These are phyloP conservation scores for Suillus weaverae DNA, from an alignment of 768 basidiomycete genomes.

Conservation along the genomic window DNA sequence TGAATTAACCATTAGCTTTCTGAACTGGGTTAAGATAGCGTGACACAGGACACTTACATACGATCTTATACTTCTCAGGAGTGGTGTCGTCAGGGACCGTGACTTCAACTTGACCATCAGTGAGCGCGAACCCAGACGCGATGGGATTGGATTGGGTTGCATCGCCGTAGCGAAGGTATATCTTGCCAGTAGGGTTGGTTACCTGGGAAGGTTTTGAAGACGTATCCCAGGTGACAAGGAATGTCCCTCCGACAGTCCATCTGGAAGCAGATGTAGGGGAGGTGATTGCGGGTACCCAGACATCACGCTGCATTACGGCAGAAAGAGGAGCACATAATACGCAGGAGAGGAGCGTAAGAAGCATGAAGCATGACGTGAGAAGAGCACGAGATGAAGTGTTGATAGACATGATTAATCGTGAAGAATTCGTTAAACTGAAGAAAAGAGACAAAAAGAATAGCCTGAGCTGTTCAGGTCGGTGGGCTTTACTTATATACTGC, in stretches of 20 bases:
- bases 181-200: constrained; percentile 45
- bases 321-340: constrained; percentile 31
- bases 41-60: constrained; percentile 37
- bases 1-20: constrained; percentile 19
- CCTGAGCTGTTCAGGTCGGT: not conserved
- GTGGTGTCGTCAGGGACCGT: constrained; percentile 38
- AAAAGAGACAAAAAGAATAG: not conserved
- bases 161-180: constrained; percentile 41
- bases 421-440: constrained; percentile 9
- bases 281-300: constrained; percentile 46
- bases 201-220: constrained; percentile 44
- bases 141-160: constrained; percentile 36
- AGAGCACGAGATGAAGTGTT: constrained; percentile 10
- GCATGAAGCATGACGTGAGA: constrained; percentile 9
- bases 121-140: constrained; percentile 39
- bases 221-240: constrained; percentile 49
- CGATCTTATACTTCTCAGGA: constrained; percentile 43
- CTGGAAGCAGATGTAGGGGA: constrained; percentile 36
- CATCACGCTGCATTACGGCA: constrained; percentile 37
- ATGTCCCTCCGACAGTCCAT: constrained; percentile 42
- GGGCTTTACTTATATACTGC: constrained; percentile 17
- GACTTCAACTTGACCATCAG: constrained; percentile 36
- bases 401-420: constrained; percentile 15
- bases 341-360: constrained; percentile 27
- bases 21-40: not conserved